Percentiles rank a stretch among this genome's conserved stretches.
These are phyloP conservation scores for Pyrrhoderma noxium DNA, from an alignment of 1,284 basidiomycete genomes.

Conservation along the genomic window DNA sequence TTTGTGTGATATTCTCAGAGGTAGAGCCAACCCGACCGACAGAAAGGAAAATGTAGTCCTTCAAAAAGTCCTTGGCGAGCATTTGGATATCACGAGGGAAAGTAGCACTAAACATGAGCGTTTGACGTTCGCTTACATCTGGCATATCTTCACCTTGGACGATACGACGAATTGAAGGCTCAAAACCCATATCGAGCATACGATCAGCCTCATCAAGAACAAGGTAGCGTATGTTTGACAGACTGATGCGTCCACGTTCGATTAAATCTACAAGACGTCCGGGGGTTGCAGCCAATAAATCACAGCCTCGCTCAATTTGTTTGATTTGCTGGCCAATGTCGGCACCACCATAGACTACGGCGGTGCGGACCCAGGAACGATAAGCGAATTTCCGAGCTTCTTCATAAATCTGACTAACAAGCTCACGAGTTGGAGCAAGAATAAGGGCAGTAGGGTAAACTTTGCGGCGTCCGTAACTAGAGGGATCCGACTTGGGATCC, in stretches of 20 bases:
- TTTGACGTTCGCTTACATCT: constrained; percentile 85
- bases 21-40: constrained; percentile 98
- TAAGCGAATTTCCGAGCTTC: constrained; percentile 99
- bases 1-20: constrained; percentile 99
- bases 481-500: constrained; percentile 46
- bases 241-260: constrained; percentile 94
- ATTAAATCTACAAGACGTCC: constrained; percentile 98
- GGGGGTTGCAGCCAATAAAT: constrained; percentile 95
- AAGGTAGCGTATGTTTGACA: constrained; percentile 95
- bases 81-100: constrained; percentile 99
- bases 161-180: constrained; percentile 97
- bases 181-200: constrained; percentile 99
- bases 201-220: constrained; percentile 99
- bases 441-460: constrained; percentile 95
- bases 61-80: constrained; percentile 92
- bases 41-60: constrained; percentile 96
- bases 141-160: constrained; percentile 99
- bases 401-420: constrained; percentile 98
- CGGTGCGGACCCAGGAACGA: constrained; percentile 98
- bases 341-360: constrained; percentile 98
- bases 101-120: constrained; percentile 99
- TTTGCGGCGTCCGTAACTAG: constrained; percentile 69
- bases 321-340: constrained; percentile 96
- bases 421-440: constrained; percentile 95
- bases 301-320: constrained; percentile 93